Percentiles rank a stretch among this genome's conserved stretches.
Evolutionary conservation across 352 stramenopile species (phyloP).

Genomic region (Blastocystis sp.): DNA sequence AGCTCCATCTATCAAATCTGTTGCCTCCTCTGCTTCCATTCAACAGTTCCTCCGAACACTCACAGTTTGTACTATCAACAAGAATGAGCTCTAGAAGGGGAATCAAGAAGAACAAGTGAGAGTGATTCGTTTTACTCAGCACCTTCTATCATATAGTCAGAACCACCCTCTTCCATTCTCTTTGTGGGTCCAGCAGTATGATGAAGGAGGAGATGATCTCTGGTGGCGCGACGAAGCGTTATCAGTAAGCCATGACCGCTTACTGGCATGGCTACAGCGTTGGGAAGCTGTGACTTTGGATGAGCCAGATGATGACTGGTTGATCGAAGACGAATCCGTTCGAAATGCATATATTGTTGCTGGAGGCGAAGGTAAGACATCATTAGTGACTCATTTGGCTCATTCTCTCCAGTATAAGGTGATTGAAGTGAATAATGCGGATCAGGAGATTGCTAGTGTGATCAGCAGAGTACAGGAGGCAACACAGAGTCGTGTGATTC

Average conservation of each 20-base stretch:
- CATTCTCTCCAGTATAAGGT: not conserved
- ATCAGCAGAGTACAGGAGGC: not conserved
- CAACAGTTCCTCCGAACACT: not conserved
- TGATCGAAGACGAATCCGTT: too few species aligned
- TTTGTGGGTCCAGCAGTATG: not conserved
- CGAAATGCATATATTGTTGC: not conserved
- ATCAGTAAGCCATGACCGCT: too few species aligned
- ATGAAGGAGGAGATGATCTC: not conserved
- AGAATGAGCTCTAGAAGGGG: not conserved
- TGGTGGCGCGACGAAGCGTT: not conserved
- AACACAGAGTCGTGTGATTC: not conserved
- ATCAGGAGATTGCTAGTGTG: not conserved
- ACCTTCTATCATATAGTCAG: not conserved
- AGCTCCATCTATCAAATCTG: not conserved
- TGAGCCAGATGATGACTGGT: not conserved
- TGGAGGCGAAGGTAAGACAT: not conserved
- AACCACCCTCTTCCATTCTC: not conserved
- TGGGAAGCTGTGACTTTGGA: not conserved
- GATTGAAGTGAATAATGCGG: slow-evolving; percentile 34
- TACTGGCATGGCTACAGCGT: not conserved
- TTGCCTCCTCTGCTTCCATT: not conserved
- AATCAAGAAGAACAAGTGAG: not conserved
- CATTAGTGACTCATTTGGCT: not conserved
- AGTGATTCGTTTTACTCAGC: not conserved
- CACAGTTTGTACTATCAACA: not conserved